A percentile compares a stretch with the other conserved stretches of the same genome.
Conservation (phyloP, 2,329 filamentous ascomycete genomes). For the Phymatotrichopsis omnivora region DNA sequence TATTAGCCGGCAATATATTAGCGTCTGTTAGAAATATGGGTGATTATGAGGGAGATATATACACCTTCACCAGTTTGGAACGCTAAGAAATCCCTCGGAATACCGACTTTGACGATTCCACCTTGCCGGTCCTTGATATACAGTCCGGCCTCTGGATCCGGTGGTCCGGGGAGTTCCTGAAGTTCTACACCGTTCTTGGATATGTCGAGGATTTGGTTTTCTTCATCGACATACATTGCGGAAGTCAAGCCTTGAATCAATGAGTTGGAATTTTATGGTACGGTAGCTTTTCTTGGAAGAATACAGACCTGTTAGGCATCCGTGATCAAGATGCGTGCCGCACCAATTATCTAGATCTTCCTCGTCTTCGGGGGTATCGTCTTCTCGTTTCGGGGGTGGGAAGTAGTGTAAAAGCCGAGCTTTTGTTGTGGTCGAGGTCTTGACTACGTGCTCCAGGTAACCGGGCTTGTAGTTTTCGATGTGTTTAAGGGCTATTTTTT, state of each 20-base stretch:
- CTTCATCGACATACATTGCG: conserved; percentile 91
- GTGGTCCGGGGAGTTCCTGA: conserved; percentile 61
- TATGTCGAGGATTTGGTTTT: conserved; percentile 34
- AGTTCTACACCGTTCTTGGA: conserved; percentile 40
- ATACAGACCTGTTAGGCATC: conserved; percentile 60
- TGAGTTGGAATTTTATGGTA: background rate
- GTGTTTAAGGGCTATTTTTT: conserved; percentile 57
- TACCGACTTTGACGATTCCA: conserved; percentile 77
- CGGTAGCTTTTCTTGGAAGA: background rate
- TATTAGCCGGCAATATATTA: no score
- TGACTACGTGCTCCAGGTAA: conserved; percentile 80
- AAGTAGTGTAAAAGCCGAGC: conserved; percentile 90
- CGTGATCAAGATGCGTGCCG: conserved; percentile 79
- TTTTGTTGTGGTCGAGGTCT: conserved; percentile 77
- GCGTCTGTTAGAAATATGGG: background rate
- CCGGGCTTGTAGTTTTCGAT: conserved; percentile 65
- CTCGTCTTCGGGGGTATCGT: conserved; percentile 34
- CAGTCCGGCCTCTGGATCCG: conserved; percentile 76
- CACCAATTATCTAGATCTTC: conserved; percentile 58
- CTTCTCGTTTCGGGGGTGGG: conserved; percentile 44
- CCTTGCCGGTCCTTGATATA: conserved; percentile 85
- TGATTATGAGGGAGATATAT: background rate
- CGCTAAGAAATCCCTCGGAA: conserved; percentile 81
- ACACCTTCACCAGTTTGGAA: conserved; percentile 96
- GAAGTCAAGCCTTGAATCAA: conserved; percentile 59